Percentiles rank a stretch among this genome's conserved stretches.
These are phyloP conservation scores for Candida takata DNA, from an alignment of 805 yeast species.

Conservation along the genomic window DNA sequence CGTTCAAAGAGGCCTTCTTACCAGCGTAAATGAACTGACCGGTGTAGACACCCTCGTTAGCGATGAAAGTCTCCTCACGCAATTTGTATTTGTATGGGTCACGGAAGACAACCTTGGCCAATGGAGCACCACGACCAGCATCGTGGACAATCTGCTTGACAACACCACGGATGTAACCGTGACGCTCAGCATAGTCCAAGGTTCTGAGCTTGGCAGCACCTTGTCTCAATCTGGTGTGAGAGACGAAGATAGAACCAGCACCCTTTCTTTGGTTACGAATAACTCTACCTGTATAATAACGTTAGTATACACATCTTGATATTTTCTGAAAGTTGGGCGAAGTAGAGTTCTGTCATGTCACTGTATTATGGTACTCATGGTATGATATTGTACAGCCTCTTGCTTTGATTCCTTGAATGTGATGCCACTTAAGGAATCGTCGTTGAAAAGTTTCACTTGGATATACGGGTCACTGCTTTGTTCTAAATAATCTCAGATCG, in stretches of 20 bases:
- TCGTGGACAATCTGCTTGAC: conserved; percentile 98
- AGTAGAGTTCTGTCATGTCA: no score
- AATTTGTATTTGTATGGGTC: conserved; percentile 98
- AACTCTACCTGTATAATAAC: conserved; percentile 75
- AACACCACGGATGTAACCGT: conserved; percentile 99
- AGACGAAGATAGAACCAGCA: conserved; percentile 99
- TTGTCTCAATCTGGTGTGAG: conserved; percentile 99
- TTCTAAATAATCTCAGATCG: no score
- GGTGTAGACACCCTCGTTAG: conserved; percentile 99
- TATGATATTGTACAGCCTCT: no score
- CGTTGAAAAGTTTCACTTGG: no score
- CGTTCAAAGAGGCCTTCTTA: conserved; percentile 94
- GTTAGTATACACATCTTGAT: conserved; percentile 8
- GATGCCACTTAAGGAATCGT: no score
- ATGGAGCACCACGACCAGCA: conserved; percentile 99
- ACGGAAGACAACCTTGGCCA: conserved; percentile 98
- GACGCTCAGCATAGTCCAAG: conserved; percentile 98
- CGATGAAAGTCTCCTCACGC: conserved; percentile 98
- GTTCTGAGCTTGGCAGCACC: conserved; percentile 99
- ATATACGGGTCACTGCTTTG: no score
- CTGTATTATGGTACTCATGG: no score
- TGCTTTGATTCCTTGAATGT: no score
- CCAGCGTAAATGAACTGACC: conserved; percentile 99
- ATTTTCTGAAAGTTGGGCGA: no score
- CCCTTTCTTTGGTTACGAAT: conserved; percentile 99